phyloP scores from a whole-genome alignment of 352 stramenopile species.

The Thraustotheca clavata region DNA sequence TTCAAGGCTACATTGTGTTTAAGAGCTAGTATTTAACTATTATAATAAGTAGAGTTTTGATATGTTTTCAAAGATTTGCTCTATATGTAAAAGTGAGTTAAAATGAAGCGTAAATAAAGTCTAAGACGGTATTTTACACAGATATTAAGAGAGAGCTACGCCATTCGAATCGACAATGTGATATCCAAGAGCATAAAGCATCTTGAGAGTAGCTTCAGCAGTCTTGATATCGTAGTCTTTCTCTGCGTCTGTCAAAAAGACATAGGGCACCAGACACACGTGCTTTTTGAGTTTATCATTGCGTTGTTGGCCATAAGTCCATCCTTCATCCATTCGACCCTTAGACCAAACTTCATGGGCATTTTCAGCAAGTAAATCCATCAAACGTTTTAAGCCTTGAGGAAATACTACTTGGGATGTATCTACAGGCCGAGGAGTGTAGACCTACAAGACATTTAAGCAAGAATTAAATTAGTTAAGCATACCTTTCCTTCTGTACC shows the following conservation, averaged over 20 bases:
- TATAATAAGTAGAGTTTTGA: too few relatives aligned
- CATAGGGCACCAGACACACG: conserved; percentile 76
- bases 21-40: too few relatives aligned
- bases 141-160: conserved; percentile 3
- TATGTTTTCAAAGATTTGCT: too few relatives aligned
- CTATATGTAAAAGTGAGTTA: too few relatives aligned
- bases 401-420: conserved; percentile 61
- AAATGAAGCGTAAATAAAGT: neutral
- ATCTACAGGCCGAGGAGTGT: conserved; percentile 68
- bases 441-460: conserved; percentile 30
- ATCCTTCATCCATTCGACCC: conserved; percentile 79
- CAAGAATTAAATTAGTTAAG: neutral
- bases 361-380: conserved; percentile 78
- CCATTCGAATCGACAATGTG: conserved; percentile 47
- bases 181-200: conserved; percentile 80
- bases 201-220: conserved; percentile 82
- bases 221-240: conserved; percentile 87
- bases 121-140: neutral
- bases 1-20: too few relatives aligned
- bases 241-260: conserved; percentile 83
- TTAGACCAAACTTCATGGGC: conserved; percentile 83
- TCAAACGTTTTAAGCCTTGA: conserved; percentile 49
- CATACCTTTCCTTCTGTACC: conserved; percentile 35
- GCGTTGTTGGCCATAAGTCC: conserved; percentile 73
- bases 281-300: conserved; percentile 77